These are phyloP conservation scores for Auxenochlorella pyrenoidosa DNA, from an alignment of 139 green algal species.

Conservation along the genomic window DNA sequence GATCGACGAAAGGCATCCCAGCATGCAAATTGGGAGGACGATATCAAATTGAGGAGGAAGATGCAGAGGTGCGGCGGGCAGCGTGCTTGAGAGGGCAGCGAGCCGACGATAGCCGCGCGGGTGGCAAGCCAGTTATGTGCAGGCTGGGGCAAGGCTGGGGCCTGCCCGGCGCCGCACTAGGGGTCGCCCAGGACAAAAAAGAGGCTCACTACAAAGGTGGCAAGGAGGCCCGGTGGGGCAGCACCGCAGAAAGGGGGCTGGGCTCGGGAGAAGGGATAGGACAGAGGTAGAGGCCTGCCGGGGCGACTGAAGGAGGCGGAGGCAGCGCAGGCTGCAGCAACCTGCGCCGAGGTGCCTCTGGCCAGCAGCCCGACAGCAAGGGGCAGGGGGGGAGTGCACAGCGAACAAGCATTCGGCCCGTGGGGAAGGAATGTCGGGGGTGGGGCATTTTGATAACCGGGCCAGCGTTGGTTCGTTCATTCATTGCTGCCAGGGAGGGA, in stretches of 20 bases:
- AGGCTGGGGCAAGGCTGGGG: background rate
- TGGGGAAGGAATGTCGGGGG: background rate
- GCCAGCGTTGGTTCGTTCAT: background rate
- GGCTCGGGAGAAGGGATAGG: background rate
- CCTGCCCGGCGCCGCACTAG: too few relatives aligned
- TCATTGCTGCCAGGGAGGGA: background rate
- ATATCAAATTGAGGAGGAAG: background rate
- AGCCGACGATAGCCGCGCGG: background rate
- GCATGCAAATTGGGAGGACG: background rate
- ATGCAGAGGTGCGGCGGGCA: too few relatives aligned
- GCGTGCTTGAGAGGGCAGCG: background rate
- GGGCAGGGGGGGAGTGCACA: background rate
- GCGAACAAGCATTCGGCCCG: background rate
- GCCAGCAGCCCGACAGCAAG: background rate
- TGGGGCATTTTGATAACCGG: background rate
- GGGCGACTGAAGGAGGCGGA: background rate
- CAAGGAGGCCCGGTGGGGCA: background rate
- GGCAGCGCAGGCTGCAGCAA: background rate
- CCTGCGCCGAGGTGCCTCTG: background rate
- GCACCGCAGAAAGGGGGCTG: background rate
- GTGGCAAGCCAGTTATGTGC: background rate
- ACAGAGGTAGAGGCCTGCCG: background rate
- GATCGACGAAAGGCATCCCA: background rate
- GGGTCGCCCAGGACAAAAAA: background rate
- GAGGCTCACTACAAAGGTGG: background rate